A percentile compares a stretch with the other conserved stretches of the same genome.
Conservation (phyloP, 768 basidiomycete genomes). For the Cystobasidium onofrii region DNA sequence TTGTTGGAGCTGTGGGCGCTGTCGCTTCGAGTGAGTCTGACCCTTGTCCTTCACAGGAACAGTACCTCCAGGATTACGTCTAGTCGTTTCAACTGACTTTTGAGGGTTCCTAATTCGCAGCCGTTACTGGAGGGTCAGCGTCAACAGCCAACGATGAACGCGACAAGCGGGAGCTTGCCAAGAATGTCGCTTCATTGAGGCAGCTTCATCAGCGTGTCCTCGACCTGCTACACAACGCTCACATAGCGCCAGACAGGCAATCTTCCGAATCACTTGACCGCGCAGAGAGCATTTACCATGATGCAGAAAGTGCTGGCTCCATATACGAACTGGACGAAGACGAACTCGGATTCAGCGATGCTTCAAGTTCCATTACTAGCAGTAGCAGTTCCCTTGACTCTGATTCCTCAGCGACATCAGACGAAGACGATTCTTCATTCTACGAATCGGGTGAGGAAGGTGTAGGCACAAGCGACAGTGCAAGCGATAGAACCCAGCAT, state of each 20-base stretch:
- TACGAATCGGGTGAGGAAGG: slow-evolving; percentile 6
- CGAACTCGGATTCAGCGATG: not conserved
- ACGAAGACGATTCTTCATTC: not conserved
- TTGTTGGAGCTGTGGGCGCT: not conserved
- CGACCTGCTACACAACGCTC: slow-evolving; percentile 1
- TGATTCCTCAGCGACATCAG: not conserved
- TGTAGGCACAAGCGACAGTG: not conserved
- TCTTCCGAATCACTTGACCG: slow-evolving; percentile 8
- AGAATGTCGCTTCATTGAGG: not conserved
- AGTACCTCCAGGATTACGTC: too few species aligned
- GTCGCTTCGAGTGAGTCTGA: not conserved
- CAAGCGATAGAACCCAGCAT: not conserved
- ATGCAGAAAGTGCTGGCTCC: slow-evolving; percentile 11
- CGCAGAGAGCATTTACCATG: slow-evolving; percentile 26
- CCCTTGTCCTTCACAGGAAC: too few species aligned
- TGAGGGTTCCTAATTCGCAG: too few species aligned
- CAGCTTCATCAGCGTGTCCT: slow-evolving; percentile 12
- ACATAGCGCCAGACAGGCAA: slow-evolving; percentile 3
- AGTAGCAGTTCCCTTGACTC: not conserved
- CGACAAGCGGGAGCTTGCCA: not conserved
- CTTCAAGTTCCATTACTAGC: not conserved
- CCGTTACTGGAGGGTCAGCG: not conserved
- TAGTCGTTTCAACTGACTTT: too few species aligned
- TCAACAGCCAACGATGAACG: not conserved
- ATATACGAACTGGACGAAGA: slow-evolving; percentile 18